A percentile compares a stretch with the other conserved stretches of the same genome.
These are phyloP conservation scores for Dittrichia graveolens DNA, from an alignment of 129 eudicot species.

Conservation along the genomic window DNA sequence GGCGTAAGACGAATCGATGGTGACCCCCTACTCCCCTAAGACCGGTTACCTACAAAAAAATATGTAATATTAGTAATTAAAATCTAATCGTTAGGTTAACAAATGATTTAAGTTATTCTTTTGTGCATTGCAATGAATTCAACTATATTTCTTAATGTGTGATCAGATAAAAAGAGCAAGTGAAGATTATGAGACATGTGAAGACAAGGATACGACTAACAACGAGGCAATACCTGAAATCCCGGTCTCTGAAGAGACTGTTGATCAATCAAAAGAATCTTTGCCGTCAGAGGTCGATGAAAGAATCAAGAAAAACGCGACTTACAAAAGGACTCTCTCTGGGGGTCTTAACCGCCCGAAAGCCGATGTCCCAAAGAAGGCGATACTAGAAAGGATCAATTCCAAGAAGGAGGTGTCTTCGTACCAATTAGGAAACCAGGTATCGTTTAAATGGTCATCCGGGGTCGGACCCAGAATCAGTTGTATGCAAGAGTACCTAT, in stretches of 20 bases:
- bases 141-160: neutral
- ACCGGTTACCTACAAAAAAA: too few species aligned
- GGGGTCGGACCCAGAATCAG: constrained; percentile 97
- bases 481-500: constrained; percentile 87
- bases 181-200: constrained; percentile 58
- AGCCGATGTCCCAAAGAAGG: constrained; percentile 64
- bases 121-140: neutral
- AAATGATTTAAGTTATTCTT: neutral
- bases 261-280: constrained; percentile 18
- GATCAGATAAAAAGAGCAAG: constrained; percentile 61
- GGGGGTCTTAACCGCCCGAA: constrained; percentile 86
- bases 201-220: constrained; percentile 23
- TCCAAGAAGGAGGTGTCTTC: constrained; percentile 70
- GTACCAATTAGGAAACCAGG: constrained; percentile 77
- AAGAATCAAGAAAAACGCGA: constrained; percentile 26
- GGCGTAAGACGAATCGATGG: too few species aligned
- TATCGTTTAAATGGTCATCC: constrained; percentile 79
- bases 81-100: neutral
- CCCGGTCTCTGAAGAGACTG: constrained; percentile 20
- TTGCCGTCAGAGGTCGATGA: constrained; percentile 18
- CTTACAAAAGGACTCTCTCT: constrained; percentile 72
- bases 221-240: constrained; percentile 7
- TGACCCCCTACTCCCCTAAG: too few species aligned
- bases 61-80: neutral
- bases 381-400: constrained; percentile 76